Conservation (phyloP, 495 filamentous ascomycete species). For the Penicillium malachiteum region DNA sequence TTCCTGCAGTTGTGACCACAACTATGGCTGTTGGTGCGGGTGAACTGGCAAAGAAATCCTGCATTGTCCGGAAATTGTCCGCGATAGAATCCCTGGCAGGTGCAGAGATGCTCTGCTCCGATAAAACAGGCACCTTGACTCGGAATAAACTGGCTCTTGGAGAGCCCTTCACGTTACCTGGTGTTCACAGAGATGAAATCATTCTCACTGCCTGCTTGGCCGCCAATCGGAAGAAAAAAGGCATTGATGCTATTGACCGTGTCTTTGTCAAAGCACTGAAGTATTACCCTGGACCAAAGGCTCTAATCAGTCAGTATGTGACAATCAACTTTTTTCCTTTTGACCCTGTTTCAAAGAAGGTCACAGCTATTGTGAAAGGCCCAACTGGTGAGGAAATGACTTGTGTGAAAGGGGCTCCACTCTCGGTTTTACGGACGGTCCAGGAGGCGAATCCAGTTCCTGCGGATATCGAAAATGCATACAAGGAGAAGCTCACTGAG, state of each 20-base stretch:
- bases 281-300: constrained; percentile 75
- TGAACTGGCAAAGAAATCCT: constrained; percentile 86
- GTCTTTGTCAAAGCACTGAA: constrained; percentile 84
- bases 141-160: constrained; percentile 88
- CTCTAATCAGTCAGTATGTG: constrained; percentile 70
- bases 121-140: constrained; percentile 86
- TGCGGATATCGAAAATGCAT: constrained; percentile 70
- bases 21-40: constrained; percentile 95
- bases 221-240: constrained; percentile 90
- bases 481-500: constrained; percentile 86
- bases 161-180: constrained; percentile 78
- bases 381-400: constrained; percentile 75
- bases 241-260: constrained; percentile 93
- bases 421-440: constrained; percentile 79
- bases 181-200: constrained; percentile 77
- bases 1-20: constrained; percentile 91
- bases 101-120: constrained; percentile 92
- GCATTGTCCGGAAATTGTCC: constrained; percentile 90
- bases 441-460: constrained; percentile 76
- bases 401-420: constrained; percentile 89
- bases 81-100: constrained; percentile 93
- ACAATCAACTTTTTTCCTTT: constrained; percentile 83
- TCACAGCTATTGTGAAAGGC: constrained; percentile 79
- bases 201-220: constrained; percentile 91
- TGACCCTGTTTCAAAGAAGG: constrained; percentile 93